Conservation (phyloP, 2,329 filamentous ascomycete species). For the Penicillium sp. region DNA sequence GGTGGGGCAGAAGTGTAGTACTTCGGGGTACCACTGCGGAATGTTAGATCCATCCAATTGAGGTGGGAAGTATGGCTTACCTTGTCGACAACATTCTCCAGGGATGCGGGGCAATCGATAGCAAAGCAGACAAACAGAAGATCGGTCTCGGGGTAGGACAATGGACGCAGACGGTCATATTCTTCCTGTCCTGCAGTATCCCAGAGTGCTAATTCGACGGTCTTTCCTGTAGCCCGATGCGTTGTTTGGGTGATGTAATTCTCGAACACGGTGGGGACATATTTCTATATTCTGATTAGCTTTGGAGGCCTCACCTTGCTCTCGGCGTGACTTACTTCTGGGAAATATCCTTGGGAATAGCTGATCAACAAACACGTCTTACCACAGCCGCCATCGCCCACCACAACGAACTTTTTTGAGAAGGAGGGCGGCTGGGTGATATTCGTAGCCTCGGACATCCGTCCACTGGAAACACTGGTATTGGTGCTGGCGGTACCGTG, state of each 20-base stretch:
- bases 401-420: slow-evolving; percentile 99
- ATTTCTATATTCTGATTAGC: slow-evolving; percentile 71
- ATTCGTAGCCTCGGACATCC: slow-evolving; percentile 78
- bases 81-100: slow-evolving; percentile 99
- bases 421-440: slow-evolving; percentile 89
- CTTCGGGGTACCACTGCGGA: slow-evolving; percentile 95
- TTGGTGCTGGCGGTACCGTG: slow-evolving; percentile 88
- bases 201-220: slow-evolving; percentile 95
- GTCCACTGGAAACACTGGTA: slow-evolving; percentile 70
- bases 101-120: slow-evolving; percentile 95
- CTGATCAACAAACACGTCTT: slow-evolving; percentile 99
- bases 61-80: slow-evolving; percentile 52
- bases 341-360: slow-evolving; percentile 98
- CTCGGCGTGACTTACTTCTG: slow-evolving; percentile 70
- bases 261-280: slow-evolving; percentile 97
- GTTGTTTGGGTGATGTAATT: slow-evolving; percentile 99
- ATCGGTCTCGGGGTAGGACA: slow-evolving; percentile 98
- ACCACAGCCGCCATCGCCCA: slow-evolving; percentile 95
- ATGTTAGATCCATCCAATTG: slow-evolving; percentile 8
- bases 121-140: slow-evolving; percentile 98
- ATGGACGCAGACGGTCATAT: slow-evolving; percentile 91
- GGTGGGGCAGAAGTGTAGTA: slow-evolving; percentile 97
- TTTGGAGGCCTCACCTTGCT: not conserved
- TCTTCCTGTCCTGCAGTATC: slow-evolving; percentile 98
- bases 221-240: slow-evolving; percentile 85